Evolutionary conservation across 768 basidiomycete species (phyloP).

Genomic region (Tylopilus balloui): DNA sequence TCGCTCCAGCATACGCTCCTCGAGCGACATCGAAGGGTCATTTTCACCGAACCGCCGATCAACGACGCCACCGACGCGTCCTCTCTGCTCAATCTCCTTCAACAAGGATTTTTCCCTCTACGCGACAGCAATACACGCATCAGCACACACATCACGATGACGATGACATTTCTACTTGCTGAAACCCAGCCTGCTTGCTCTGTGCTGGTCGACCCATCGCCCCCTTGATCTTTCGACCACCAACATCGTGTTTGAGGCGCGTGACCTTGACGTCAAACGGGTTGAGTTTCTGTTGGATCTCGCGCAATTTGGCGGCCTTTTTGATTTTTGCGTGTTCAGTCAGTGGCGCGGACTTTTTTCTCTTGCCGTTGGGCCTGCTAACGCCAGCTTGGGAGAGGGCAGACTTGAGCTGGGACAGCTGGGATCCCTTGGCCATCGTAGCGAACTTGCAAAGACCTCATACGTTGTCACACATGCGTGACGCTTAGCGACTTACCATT

Average conservation of each 20-base stretch:
- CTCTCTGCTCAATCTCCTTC: constrained; percentile 81
- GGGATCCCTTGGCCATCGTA: constrained; percentile 66
- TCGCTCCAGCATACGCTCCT: constrained; percentile 95
- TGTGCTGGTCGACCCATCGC: constrained; percentile 77
- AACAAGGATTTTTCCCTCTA: constrained; percentile 85
- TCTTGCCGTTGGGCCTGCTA: constrained; percentile 58
- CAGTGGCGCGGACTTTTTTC: constrained; percentile 54
- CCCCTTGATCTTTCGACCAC: constrained; percentile 83
- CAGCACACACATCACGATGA: constrained; percentile 1
- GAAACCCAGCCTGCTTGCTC: constrained; percentile 86
- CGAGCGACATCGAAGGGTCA: constrained; percentile 85
- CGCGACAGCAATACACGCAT: not conserved
- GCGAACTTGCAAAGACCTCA: not conserved
- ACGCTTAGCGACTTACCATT: too few species aligned
- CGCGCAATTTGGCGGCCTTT: constrained; percentile 70
- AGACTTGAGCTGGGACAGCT: constrained; percentile 85
- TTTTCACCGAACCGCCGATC: constrained; percentile 97
- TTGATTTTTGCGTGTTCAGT: constrained; percentile 81
- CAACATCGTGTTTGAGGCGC: constrained; percentile 89
- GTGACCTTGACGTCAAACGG: constrained; percentile 94
- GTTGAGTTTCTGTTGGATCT: constrained; percentile 83
- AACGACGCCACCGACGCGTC: constrained; percentile 81
- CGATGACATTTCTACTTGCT: constrained; percentile 55
- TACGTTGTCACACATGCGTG: not conserved
- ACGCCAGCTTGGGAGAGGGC: constrained; percentile 79